Conservation (phyloP, 2,329 filamentous ascomycete genomes). For the Colletotrichum limetticola region DNA sequence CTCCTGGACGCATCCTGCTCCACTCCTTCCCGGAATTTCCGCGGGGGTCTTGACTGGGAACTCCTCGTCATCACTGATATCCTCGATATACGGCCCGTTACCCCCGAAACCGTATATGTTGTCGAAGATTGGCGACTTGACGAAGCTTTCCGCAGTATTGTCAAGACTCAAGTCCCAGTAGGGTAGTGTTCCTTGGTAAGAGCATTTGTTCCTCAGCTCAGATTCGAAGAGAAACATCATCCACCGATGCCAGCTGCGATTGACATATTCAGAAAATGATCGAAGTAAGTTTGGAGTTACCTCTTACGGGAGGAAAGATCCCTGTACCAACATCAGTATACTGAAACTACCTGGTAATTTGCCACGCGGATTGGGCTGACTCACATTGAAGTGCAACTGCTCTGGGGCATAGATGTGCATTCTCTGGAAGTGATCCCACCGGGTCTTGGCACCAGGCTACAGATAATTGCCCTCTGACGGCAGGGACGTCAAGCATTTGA, state of each 20-base stretch:
- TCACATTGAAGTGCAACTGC: conserved; percentile 35
- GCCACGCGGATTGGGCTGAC: not conserved
- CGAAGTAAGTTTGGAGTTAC: not conserved
- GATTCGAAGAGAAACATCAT: conserved; percentile 39
- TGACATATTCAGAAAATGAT: not conserved
- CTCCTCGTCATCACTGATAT: not conserved
- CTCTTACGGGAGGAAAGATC: not conserved
- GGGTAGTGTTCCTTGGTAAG: conserved; percentile 38
- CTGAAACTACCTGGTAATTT: not conserved
- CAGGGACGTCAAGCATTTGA: conserved; percentile 25
- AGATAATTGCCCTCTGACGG: conserved; percentile 8
- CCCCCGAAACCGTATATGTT: conserved; percentile 27
- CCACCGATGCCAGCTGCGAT: conserved; percentile 9
- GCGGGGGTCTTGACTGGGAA: not conserved
- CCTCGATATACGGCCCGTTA: conserved; percentile 24
- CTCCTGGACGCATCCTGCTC: not conserved
- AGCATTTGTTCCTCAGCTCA: conserved; percentile 38
- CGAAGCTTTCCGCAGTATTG: conserved; percentile 17
- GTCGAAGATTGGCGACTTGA: conserved; percentile 35
- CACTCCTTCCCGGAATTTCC: not conserved
- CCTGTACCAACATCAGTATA: not conserved
- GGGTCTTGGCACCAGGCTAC: conserved; percentile 35
- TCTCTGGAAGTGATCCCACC: conserved; percentile 40
- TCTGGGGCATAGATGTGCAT: conserved; percentile 40
- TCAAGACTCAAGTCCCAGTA: conserved; percentile 38